Evolutionary conservation across 2,329 filamentous ascomycete species (phyloP).

Genomic region (Paradendryphiella salina): DNA sequence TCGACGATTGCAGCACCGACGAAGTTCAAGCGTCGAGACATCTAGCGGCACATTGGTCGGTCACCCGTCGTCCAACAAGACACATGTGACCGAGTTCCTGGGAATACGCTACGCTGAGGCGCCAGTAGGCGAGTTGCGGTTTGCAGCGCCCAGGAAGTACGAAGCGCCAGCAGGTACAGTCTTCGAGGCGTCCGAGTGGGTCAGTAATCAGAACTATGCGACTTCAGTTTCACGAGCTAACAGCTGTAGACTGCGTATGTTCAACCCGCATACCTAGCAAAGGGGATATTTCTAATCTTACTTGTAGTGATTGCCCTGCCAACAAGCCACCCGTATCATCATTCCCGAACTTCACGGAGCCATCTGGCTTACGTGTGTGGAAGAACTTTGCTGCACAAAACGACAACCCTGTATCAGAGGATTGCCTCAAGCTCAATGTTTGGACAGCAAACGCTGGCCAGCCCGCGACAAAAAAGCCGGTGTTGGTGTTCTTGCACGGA

Average conservation of each 20-base stretch:
- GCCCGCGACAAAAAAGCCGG: slow-evolving; percentile 29
- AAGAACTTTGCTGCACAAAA: slow-evolving; percentile 35
- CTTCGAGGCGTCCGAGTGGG: slow-evolving; percentile 32
- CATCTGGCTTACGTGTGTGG: slow-evolving; percentile 31
- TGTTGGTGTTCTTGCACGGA: slow-evolving; percentile 37
- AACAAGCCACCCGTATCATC: slow-evolving; percentile 29
- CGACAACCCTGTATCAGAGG: slow-evolving; percentile 29
- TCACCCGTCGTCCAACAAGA: slow-evolving; percentile 32
- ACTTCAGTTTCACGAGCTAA: slow-evolving; percentile 9
- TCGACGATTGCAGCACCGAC: slow-evolving; percentile 11
- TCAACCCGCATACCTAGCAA: not conserved
- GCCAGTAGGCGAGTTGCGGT: slow-evolving; percentile 41
- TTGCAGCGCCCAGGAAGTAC: slow-evolving; percentile 37
- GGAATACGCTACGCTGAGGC: slow-evolving; percentile 45
- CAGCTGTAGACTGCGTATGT: slow-evolving; percentile 29
- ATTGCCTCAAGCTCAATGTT: slow-evolving; percentile 38
- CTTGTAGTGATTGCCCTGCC: slow-evolving; percentile 30
- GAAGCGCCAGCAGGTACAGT: slow-evolving; percentile 25
- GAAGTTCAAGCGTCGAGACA: slow-evolving; percentile 24
- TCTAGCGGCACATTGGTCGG: slow-evolving; percentile 41
- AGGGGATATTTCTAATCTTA: not conserved
- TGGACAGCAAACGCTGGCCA: slow-evolving; percentile 30
- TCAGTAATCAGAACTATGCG: slow-evolving; percentile 5
- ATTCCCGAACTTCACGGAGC: slow-evolving; percentile 34
- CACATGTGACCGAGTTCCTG: slow-evolving; percentile 38